These are phyloP conservation scores for Chenopodium quinoa DNA, from an alignment of 148 eudicot genomes.

Conservation along the genomic window DNA sequence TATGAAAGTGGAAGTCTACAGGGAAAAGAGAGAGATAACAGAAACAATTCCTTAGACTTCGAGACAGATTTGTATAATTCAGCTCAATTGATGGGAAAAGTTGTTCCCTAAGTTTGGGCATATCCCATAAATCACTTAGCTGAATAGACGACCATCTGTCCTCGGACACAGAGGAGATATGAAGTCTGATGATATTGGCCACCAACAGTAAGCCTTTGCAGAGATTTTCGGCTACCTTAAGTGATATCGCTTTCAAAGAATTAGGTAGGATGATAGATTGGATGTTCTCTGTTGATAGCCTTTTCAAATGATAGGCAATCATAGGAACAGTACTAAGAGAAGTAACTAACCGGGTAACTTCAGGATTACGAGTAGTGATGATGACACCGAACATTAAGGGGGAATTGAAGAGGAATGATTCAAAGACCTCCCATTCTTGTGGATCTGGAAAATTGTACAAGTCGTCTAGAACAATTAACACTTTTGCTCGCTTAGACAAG, in stretches of 20 bases:
- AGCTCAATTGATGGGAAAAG: neutral
- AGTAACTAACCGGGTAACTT: neutral
- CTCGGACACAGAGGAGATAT: no score
- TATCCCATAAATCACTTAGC: neutral
- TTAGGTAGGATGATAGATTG: neutral
- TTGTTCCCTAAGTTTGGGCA: neutral
- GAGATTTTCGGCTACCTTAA: neutral
- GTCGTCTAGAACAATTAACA: neutral
- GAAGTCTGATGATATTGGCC: neutral
- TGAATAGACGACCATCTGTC: neutral
- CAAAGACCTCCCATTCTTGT: neutral
- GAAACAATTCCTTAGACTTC: conserved; percentile 10
- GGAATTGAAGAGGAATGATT: neutral
- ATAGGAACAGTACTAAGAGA: neutral
- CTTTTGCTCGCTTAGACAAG: neutral
- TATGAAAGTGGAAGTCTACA: neutral
- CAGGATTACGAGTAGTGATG: neutral
- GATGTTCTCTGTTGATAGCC: neutral
- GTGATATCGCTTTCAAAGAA: neutral
- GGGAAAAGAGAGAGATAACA: conserved; percentile 21
- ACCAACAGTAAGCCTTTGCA: neutral
- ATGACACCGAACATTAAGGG: neutral
- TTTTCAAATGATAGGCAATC: neutral
- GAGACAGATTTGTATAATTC: neutral
- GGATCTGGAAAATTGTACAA: neutral